Base-by-base conservation (phyloP, 306 rosid species). In the Cucumis melo region DNA sequence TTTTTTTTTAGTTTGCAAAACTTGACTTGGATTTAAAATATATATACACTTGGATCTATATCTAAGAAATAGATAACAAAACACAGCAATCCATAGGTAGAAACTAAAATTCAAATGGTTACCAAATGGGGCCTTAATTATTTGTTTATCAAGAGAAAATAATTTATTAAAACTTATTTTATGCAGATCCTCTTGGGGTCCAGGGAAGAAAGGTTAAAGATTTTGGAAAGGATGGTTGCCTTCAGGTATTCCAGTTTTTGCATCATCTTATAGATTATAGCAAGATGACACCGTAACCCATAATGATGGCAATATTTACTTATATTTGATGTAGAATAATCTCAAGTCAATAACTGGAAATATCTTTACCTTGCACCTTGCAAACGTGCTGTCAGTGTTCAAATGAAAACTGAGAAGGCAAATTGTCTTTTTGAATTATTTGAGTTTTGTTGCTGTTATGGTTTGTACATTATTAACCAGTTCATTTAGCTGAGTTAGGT, bases 191-290 rank as follows among this genome's bases (percentile, higher is more conserved):
- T 41, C 91, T 91, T 85, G 98, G 98, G 67, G 90, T 93, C 80
- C 98, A 93, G 80, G 98, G 98, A 80, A 92, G 97, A 83, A 91
- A 90, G 81, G 89, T 91, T 83, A 16, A 81, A 70, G 85, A 55
- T 80, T 20, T 92, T 73, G 98, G 96, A 81, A 36, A 61, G 74
- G 89, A 88, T 76, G 91, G 84, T 38, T 85, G 96, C 82, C 24
- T 48, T 74, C 95, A 94, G 99, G 98, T 93, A 73, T 44, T 70
- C 14, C 58, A 21, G 20, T 44, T 70, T 46, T 23, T 68, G 34
- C 73, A 66, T 39, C 7, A 66, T 50, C 54, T 66, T 20, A 63
- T 29, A 38, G 7, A 36, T 36, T 62, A 62, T 10, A 65, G 72
- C 72, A 38, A 65, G 13, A 8, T 65, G 72, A 65, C 23, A 36